Evolutionary conservation across 2,329 filamentous ascomycete species (phyloP).

Genomic region (Calonectria crousiana): DNA sequence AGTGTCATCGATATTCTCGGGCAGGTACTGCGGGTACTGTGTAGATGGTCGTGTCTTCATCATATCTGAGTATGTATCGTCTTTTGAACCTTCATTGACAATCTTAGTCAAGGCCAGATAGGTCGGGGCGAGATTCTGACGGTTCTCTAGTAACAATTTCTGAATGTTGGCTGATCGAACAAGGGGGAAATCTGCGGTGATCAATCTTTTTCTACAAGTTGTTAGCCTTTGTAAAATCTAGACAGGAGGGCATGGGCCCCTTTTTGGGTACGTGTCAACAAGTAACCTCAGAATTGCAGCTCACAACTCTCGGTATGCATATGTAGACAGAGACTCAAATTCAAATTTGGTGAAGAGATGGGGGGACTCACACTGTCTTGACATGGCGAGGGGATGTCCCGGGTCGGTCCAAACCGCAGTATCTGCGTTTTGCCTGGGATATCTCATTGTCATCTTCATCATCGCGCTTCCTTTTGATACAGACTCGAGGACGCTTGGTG

Average conservation of each 20-base stretch:
- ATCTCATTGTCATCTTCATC: constrained; percentile 38
- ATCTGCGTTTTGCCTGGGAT: constrained; percentile 29
- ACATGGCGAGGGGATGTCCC: neutral
- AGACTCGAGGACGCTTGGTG: constrained; percentile 42
- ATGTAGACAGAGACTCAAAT: neutral
- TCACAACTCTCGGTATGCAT: neutral
- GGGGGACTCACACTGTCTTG: constrained; percentile 28
- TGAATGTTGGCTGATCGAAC: constrained; percentile 30
- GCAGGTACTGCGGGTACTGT: constrained; percentile 4
- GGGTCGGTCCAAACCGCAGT: constrained; percentile 11
- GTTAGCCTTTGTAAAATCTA: constrained; percentile 19
- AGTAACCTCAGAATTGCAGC: neutral
- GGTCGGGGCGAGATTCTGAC: constrained; percentile 30
- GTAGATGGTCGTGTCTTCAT: constrained; percentile 28
- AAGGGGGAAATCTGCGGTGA: constrained; percentile 39
- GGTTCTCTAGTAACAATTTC: constrained; percentile 23
- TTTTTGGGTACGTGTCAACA: neutral
- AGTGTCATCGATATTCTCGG: constrained; percentile 18
- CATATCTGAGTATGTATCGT: constrained; percentile 1
- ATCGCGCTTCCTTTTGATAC: constrained; percentile 58
- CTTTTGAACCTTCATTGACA: neutral
- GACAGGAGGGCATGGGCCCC: neutral
- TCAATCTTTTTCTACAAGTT: constrained; percentile 30
- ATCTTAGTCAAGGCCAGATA: constrained; percentile 32
- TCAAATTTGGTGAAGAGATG: neutral